Conservation (phyloP, 352 stramenopile genomes). For the Pythium monospermum region DNA sequence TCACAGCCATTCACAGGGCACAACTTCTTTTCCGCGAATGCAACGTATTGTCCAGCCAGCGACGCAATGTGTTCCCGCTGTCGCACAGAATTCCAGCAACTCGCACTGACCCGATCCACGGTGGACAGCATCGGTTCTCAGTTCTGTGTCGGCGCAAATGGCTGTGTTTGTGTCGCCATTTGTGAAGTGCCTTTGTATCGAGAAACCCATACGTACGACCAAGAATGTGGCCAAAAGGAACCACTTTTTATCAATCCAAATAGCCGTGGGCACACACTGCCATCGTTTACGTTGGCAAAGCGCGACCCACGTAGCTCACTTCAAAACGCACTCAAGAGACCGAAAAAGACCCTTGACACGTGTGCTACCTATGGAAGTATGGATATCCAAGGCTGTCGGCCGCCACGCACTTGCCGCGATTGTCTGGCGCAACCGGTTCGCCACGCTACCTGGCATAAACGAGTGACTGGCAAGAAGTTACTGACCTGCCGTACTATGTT, state of each 20-base stretch:
- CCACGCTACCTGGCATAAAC: too few relatives aligned
- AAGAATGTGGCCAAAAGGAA: background rate
- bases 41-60: slow-evolving; percentile 5
- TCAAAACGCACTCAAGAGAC: background rate
- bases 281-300: background rate
- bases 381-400: slow-evolving; percentile 10
- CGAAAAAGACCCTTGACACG: background rate
- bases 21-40: slow-evolving; percentile 4
- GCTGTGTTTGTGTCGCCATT: slow-evolving; percentile 11
- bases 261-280: background rate
- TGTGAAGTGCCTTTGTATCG: slow-evolving; percentile 25
- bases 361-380: background rate
- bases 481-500: too few relatives aligned
- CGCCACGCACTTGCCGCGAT: slow-evolving; percentile 1
- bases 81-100: background rate
- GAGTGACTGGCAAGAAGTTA: too few relatives aligned
- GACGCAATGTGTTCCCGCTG: slow-evolving; percentile 6
- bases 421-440: slow-evolving; percentile 6
- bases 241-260: background rate
- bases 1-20: background rate
- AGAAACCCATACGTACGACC: background rate
- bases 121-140: background rate
- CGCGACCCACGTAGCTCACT: background rate
- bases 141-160: slow-evolving; percentile 11
- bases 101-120: background rate